Evolutionary conservation across 176 grass and related monocot species (phyloP), one percentile per base, ranked within the genome.

Genomic region (Oryza coarctata): DNA sequence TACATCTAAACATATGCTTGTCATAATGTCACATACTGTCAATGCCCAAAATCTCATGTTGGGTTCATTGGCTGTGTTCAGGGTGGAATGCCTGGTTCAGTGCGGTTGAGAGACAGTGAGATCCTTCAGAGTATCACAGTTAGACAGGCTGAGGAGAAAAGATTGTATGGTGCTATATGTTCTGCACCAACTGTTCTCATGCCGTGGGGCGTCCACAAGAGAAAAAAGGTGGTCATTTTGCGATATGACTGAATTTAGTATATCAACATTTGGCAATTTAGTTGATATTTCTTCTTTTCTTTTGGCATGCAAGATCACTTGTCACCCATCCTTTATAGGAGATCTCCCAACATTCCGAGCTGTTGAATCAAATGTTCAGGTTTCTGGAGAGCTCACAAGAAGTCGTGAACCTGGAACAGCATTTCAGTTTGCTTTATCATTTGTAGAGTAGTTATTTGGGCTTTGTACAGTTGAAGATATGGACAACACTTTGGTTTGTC

Each of bases 21-120:
- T 11, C 55, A 25, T 25, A 4, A 11, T 25, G 35, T 50, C 36
- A 50, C 62, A 63, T 70, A 5, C 50, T 80, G 52, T 10, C 23
- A 80, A 13, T 55, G 41, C 18, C 5, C 39, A 84, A 55, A 73
- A 67, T 63, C 67, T 66, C 27, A 27, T 74, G 5, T 74, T 83
- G 36, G 13, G 71, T 78, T 81, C 17, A 72, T 55, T 32, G 0
- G 36, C 2, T 65, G 33, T 85, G 50, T 55, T 73, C 75, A 98
- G 95, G 95, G 92, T 68, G 92, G 95, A 68, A 98, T 94, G 95
- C 95, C 95, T 73, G 92, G 95, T 77, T 94, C 95, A 26, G 92
- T 91, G 75, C 71, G 81, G 61, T 82, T 98, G 84, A 94, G 92
- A 89, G 95, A 98, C 49, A 93, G 80, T 27, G 76, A 91, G 65